These are phyloP conservation scores for Platanthera guangdongensis DNA, from an alignment of 106 monocot species.

Conservation along the genomic window DNA sequence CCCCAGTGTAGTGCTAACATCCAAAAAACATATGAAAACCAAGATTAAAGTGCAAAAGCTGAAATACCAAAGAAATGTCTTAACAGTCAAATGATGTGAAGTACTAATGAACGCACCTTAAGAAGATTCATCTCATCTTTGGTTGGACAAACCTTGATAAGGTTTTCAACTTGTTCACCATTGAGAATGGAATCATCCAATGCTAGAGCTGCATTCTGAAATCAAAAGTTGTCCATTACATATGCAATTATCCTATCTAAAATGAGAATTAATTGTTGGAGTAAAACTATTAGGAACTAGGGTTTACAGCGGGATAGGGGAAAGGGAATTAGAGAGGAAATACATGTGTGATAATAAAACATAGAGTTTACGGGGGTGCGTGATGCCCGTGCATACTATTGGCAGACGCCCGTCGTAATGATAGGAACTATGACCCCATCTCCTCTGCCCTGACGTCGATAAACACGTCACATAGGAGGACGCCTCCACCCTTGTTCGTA, in stretches of 20 bases:
- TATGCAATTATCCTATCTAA: not conserved
- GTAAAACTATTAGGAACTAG: not conserved
- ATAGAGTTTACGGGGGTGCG: no score
- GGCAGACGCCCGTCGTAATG: no score
- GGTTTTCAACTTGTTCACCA: slow-evolving; percentile 77
- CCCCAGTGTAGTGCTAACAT: slow-evolving; percentile 58
- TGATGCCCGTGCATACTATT: no score
- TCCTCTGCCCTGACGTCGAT: no score
- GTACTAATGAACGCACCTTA: slow-evolving; percentile 34
- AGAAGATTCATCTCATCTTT: slow-evolving; percentile 84
- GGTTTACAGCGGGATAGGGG: no score
- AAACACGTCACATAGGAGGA: no score
- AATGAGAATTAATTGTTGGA: not conserved
- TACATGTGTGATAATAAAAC: no score
- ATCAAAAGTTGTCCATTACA: not conserved
- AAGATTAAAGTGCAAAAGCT: slow-evolving; percentile 1
- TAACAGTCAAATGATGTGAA: slow-evolving; percentile 4
- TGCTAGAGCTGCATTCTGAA: slow-evolving; percentile 58
- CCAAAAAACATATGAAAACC: slow-evolving; percentile 2
- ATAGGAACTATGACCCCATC: no score
- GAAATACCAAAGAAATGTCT: not conserved
- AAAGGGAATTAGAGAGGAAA: no score
- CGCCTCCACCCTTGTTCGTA: no score
- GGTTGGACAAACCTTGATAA: slow-evolving; percentile 79
- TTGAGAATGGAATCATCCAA: slow-evolving; percentile 83